Evolutionary conservation across 306 rosid genomes (phyloP), one percentile per base, ranked within the genome.

Genomic region (Prunus mume): DNA sequence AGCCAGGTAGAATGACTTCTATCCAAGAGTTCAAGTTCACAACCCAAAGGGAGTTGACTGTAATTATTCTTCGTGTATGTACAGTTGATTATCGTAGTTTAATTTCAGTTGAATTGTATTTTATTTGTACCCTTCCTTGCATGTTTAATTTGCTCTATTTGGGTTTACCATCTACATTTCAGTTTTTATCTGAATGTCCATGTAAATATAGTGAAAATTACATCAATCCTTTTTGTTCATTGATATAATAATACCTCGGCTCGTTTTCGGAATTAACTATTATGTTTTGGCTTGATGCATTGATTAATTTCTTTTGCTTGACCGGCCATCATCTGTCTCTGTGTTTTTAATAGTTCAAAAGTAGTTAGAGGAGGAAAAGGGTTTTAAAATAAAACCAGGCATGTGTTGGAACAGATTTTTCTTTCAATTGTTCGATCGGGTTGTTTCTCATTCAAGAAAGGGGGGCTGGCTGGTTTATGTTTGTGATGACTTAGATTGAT

Each of bases 1-100:
- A 27, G 68, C 32, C 45, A 64, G 72, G 60, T 63, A 3, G 25
- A 34, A 45, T 61, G 43, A 54, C 56, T 65, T 56, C 78, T 54
- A 43, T 52, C 43, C 50, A 25, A 69, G 4, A 45, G 14, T 68
- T 67, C 68, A 32, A 28, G 25, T 68, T 73, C 55, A 17, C 50
- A 50, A 18, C 45, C 12, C n/a, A 6, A 67, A 32, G 8, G 32
- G 68, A 60, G 57, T 57, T 11, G 38, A 74, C 49, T 27, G 32
- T 80, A 67, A 58, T 14, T 24, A 49, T 46, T 66, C 25, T 27
- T 58, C 2, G 8, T 10, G 46, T 46, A 57, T 41, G n/a, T 68
- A 61, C 9, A 45, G 28, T 67, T 69, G 57, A 58, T 32, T n/a
- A 27, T 46, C 9, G 8, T 43, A 18, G 28, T 20, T 2, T 38